Evolutionary conservation across 768 basidiomycete species (phyloP), one percentile per base, ranked within the genome.

Genomic region (Boletus eberwhitei): DNA sequence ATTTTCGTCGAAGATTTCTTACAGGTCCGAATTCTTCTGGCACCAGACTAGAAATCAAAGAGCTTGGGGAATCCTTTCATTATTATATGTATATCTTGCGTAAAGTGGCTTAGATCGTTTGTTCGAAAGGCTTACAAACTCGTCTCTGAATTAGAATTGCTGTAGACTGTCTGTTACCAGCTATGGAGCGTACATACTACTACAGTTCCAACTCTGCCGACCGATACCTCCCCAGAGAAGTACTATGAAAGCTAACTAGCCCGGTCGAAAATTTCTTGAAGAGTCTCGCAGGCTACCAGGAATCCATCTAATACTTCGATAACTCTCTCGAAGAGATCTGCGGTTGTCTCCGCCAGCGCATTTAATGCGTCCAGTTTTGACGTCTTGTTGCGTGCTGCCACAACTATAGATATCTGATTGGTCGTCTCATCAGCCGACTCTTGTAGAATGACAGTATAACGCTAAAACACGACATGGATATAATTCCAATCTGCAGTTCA

Each of bases 11-110:
- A 52, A 83, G 82, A 19, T 91, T 83, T 68, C 72, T 94, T 17
- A 77, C 73, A 4, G 68, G 68, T 31, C 31, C 57, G 1, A 64
- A 71, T 48, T 72, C 77, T 46, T 74, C 78, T 16, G 78, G 73
- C 2, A 85, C 88, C 21, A 79, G 67, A 7, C 73, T 93, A 5
- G 83, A 89, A 61, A 77, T 90, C 50, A 79, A 78, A 53, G 78
- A 86, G 58, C 73, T 93, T 29, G 91, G 90, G 32, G 88, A 90
- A 44, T 80, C 81, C 9, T 91, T 92, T 64, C 90, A 92, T 73
- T 92, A 93, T 69, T 91, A 88, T 64, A 71, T 92, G 59, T 90
- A 92, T 66, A 80, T 84, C 59, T 58, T 88, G 59, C 78, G 78
- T 59, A 82, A 61, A 56, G 41, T 38, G 35, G 40, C 46, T n/a